Evolutionary conservation across 805 yeast genomes (phyloP), one percentile per base, ranked within the genome.

Genomic region (Teunomyces tritomae): DNA sequence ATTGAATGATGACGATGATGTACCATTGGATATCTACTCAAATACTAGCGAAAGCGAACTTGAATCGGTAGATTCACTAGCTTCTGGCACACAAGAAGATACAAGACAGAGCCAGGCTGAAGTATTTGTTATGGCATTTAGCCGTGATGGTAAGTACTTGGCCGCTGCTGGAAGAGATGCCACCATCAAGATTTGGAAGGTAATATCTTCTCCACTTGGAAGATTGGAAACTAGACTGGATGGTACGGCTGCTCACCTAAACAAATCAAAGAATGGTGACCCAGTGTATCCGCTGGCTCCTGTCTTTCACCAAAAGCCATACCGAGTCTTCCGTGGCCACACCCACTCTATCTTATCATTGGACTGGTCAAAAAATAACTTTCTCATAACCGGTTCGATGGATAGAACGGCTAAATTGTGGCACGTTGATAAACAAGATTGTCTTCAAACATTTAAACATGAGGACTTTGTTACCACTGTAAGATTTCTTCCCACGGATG

Each of bases 321-420:
- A 74, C 11, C 73, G 79, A 28, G 76, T 76, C 10, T 85, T 82
- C 51, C 65, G 62, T 36, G 94, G 87, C 13, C 97, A 92, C 64
- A 64, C 78, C 0, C 79, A 78, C 40, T 86, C 89, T 49, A 76
- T 92, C 11, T 63, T 89, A n/a, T 80, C 87, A 8, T 59, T 91
- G 29, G 88, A 87, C 57, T 91, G 97, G 97, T 85, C 95, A 44
- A 85, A 84, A 56, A 90, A 89, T 65, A 85, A 85, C 61, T 91
- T 91, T 56, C 62, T 92, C 28, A 62, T 89, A 1, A 76, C 94
- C 0, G 84, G 94, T 3, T 86, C 96, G 1, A 86, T 87, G 85
- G 98, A 91, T 65, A 78, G 80, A 52, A 85, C 95, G 0, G 96
- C 83, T 2, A 79, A 80, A 53, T 68, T 91, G 41, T 91, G 97